Base-by-base conservation (phyloP, 2,329 filamentous ascomycete species). In the Chalaropsis thielavioides region DNA sequence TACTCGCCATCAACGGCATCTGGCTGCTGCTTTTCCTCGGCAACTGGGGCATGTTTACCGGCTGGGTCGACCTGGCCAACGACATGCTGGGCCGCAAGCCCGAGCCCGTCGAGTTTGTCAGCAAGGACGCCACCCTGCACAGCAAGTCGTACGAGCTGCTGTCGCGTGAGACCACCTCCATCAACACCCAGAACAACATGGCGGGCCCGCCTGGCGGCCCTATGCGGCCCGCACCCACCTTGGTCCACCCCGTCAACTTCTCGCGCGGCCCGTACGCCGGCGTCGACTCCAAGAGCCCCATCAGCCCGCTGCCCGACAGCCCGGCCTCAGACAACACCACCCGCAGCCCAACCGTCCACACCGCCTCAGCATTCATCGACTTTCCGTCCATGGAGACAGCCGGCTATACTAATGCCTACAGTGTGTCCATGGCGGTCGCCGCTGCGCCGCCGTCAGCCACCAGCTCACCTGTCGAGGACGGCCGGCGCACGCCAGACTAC, bases 11-110 rank as follows among this genome's bases (percentile, higher is more conserved):
- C 69, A 92, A 92, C 69, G 92, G 92, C 7, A 77, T 97, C 60
- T 95, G 92, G 85, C 83, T 88, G 61, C 81, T 95, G 66, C 75
- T 96, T 64, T 83, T 97, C 66, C 83, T 96, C 40, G 87, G 88
- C 44, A 87, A 92, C 63, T 85, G 83, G 73, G 87, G 88, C n/a
- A 95, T 97, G 86, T 78, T 95, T 64, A 82, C 79, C 2, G 94
- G 88, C 68, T 99, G 94, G 94, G 69, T 79, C 51, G 85, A 95
- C 31, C 76, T 92, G 51, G 74, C 85, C 69, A 77, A 74, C 64
- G 73, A 75, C 44, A 72, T 77, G 61, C 75, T 83, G 67, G 74
- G 76, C 43, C 76, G 78, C 63, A 78, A 75, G 67, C 83, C 87
- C 72, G 83, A 84, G 70, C 35, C 56, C 35, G 15, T 62, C 13